Base-by-base conservation (phyloP, 495 filamentous ascomycete genomes). In the Xylaria bambusicola region DNA sequence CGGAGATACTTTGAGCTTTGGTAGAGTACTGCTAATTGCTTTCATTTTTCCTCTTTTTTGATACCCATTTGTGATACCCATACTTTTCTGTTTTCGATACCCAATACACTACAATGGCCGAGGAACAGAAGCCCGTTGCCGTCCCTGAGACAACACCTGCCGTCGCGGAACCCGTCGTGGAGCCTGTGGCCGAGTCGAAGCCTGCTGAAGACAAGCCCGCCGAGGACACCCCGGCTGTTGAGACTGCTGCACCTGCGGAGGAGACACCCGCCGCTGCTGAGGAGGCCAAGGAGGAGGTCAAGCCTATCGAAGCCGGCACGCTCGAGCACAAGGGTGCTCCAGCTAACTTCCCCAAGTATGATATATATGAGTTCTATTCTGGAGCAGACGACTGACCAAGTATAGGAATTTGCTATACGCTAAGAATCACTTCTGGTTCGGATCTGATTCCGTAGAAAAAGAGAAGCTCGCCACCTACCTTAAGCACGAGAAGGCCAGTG, bases 241-340 rank as follows among this genome's bases (percentile, higher is more conserved):
- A 80, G 73, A 72, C 73, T 56, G 70, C 71, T 47, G 56, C 63
- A 18, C 80, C 82, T 66, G 66, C 82, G 21, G 77, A 77, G 63
- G 71, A 67, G 55, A 80, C 84, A 33, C 66, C 63, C 26, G 65
- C 66, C 40, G 57, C 63, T 15, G 58, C 80, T 47, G 71, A 71
- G 44, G 69, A 70, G 24, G 75, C 79, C 59, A 79, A 82, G 59
- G 80, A 85, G 62, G 82, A 86, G 71, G 77, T 74, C 33, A 86
- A 88, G 74, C 85, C 84, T 35, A 77, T 89, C 59, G 83, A 84
- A 62, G 88, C 93, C 70, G 93, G 93, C 59, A 77, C 79, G 61
- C 83, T 96, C 38, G 88, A 87, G 66, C 88, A 93, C 88, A 96
- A 96, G 84, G 88, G 81, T 58, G 87, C 91, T 41, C 92, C 92